Conservation (phyloP, 2,329 filamentous ascomycete species). For the Drechslerella coelobrocha region DNA sequence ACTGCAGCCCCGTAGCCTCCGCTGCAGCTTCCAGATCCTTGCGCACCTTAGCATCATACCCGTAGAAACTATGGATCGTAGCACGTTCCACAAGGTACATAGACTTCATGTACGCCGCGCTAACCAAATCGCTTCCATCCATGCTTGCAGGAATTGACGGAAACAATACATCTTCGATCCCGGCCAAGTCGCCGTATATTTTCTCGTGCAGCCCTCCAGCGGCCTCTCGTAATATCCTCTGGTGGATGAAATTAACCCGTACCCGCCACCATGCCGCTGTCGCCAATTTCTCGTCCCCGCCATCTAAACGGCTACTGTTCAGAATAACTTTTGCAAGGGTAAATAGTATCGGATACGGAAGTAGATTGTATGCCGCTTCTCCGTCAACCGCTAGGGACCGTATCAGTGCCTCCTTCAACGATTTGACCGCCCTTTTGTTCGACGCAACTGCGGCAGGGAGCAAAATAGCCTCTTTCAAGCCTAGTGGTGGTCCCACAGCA, state of each 20-base stretch:
- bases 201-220: conserved; percentile 67
- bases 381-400: conserved; percentile 78
- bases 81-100: conserved; percentile 82
- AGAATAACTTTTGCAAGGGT: conserved; percentile 72
- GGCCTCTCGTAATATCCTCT: conserved; percentile 70
- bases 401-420: conserved; percentile 68
- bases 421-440: conserved; percentile 60
- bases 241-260: conserved; percentile 75
- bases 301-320: conserved; percentile 61
- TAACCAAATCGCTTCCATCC: conserved; percentile 58
- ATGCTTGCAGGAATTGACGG: conserved; percentile 56
- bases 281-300: conserved; percentile 57
- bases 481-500: conserved; percentile 83
- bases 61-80: conserved; percentile 82
- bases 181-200: conserved; percentile 68
- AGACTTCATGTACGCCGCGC: conserved; percentile 62
- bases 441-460: conserved; percentile 59
- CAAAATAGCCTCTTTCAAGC: conserved; percentile 63
- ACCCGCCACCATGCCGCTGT: conserved; percentile 68
- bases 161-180: conserved; percentile 58
- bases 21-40: conserved; percentile 74
- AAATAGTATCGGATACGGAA: conserved; percentile 83
- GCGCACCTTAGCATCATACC: conserved; percentile 76
- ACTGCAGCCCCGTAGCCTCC: conserved; percentile 73
- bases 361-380: conserved; percentile 81